Base-by-base conservation (phyloP, 1,284 basidiomycete genomes). In the Tilletia walkeri region DNA sequence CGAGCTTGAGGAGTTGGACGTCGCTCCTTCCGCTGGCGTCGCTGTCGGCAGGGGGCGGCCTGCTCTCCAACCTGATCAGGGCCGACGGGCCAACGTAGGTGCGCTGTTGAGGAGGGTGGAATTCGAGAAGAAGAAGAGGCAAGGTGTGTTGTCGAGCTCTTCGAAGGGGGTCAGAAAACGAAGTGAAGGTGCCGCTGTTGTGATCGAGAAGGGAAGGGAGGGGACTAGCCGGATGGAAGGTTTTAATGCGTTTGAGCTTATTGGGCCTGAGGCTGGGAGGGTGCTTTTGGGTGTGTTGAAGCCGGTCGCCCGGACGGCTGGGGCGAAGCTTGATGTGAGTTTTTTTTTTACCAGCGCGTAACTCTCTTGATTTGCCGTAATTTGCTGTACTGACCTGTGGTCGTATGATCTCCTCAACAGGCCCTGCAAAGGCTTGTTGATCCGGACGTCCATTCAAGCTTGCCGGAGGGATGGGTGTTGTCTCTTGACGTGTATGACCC, bases 211-310 rank as follows among this genome's bases (percentile, higher is more conserved):
- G 41, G 41, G 14, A 3, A 14, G 41, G 41, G 9, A 45, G 14
- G 41, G 41, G 6, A 30, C 2, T 30, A 30, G 24, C 2, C 24
- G 24, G 24, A 14, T 45, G 41, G 66, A 78, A 20, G 82, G 80
- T 5, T 82, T 70, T 70, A 82, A 82, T 65, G 69, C 77, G 10
- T 83, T 82, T 68, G 78, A 82, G 56, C 68, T 83, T 0, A 41
- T 74, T 12, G 81, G 81, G 0, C 75, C 76, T 30, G 69, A 70
- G 2, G 73, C 78, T 18, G 73, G 70, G 10, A 24, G 71, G 1
- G 49, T 80, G 24, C 50, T 83, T 20, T 73, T 70, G 16, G 72
- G 73, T 36, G 77, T 83, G 34, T 73, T 83, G 53, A 39, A 47
- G 16, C 65, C 63, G n/a, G 39, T 18, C 36, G 24, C 20, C 2